Evolutionary conservation across 495 filamentous ascomycete species (phyloP).

Genomic region (Parathielavia appendiculata): DNA sequence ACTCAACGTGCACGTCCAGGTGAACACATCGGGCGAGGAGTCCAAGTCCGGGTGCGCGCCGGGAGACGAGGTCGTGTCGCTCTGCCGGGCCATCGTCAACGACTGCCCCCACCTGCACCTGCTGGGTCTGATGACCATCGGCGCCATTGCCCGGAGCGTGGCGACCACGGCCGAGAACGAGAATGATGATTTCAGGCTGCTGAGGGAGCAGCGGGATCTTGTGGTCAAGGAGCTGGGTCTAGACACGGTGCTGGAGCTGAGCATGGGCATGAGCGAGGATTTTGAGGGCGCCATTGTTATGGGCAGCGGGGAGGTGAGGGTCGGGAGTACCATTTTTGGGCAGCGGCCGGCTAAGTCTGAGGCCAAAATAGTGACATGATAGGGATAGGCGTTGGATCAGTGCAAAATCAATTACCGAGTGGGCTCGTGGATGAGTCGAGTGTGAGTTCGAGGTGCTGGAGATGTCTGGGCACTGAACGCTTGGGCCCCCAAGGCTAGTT

Average conservation of each 20-base stretch:
- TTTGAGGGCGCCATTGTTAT: conserved; percentile 81
- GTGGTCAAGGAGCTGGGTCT: conserved; percentile 45
- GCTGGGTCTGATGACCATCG: conserved; percentile 93
- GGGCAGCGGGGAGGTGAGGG: conserved; percentile 89
- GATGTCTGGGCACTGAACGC: too few relatives aligned
- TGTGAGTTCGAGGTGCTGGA: too few relatives aligned
- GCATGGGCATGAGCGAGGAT: conserved; percentile 87
- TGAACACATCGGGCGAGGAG: conserved; percentile 89
- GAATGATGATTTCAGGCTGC: conserved; percentile 80
- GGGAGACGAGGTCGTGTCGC: conserved; percentile 45
- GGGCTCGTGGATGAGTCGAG: too few relatives aligned
- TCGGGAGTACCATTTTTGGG: conserved; percentile 93
- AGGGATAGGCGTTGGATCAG: neutral
- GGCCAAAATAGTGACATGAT: conserved; percentile 51
- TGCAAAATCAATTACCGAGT: too few relatives aligned
- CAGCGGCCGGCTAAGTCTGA: conserved; percentile 67
- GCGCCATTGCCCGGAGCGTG: conserved; percentile 77
- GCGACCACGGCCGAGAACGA: conserved; percentile 65
- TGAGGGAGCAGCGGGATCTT: conserved; percentile 65
- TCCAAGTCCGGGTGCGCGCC: conserved; percentile 79
- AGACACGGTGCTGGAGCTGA: conserved; percentile 47
- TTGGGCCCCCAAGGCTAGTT: too few relatives aligned
- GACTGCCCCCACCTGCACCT: conserved; percentile 68
- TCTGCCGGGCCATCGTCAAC: conserved; percentile 63
- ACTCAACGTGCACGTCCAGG: conserved; percentile 79